phyloP scores from a whole-genome alignment of 257 asterid genomes.

The Coffea eugenioides region DNA sequence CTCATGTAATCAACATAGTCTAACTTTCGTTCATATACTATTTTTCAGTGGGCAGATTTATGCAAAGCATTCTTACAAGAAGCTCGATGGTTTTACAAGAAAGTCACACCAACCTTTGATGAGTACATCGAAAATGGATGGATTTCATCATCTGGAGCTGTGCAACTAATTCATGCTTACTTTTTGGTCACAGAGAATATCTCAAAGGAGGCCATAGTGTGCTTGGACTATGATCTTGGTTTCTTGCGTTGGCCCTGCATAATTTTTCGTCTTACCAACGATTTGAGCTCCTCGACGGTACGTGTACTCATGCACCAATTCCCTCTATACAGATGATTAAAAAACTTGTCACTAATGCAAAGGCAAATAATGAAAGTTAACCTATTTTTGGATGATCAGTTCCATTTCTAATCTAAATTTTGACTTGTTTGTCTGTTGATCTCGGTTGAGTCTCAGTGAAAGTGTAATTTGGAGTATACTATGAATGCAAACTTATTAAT shows the following conservation, averaged over 20 bases:
- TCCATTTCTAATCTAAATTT: no score
- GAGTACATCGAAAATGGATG: constrained; percentile 30
- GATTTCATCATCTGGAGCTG: constrained; percentile 27
- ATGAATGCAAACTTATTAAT: no score
- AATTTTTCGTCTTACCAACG: constrained; percentile 20
- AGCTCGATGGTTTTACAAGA: constrained; percentile 17
- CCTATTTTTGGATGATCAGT: no score
- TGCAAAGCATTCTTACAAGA: constrained; percentile 22
- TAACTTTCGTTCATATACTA: no score
- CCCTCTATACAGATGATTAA: no score
- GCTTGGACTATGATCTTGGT: constrained; percentile 8
- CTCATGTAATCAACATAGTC: no score
- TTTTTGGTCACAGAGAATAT: constrained; percentile 18
- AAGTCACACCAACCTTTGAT: constrained; percentile 14
- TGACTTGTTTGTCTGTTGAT: no score
- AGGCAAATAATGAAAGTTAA: no score
- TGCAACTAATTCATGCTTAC: constrained; percentile 30
- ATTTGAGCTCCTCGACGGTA: background rate
- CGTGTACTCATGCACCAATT: no score
- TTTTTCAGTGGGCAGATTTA: constrained; percentile 32
- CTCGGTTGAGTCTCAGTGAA: no score
- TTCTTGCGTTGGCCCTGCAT: constrained; percentile 14
- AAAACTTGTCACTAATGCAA: no score
- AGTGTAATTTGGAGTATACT: no score
- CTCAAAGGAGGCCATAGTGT: constrained; percentile 18